Percentiles rank a stretch among this genome's conserved stretches.
These are phyloP conservation scores for Ascochyta clinopodiicola DNA, from an alignment of 2,329 filamentous ascomycete species.

Conservation along the genomic window DNA sequence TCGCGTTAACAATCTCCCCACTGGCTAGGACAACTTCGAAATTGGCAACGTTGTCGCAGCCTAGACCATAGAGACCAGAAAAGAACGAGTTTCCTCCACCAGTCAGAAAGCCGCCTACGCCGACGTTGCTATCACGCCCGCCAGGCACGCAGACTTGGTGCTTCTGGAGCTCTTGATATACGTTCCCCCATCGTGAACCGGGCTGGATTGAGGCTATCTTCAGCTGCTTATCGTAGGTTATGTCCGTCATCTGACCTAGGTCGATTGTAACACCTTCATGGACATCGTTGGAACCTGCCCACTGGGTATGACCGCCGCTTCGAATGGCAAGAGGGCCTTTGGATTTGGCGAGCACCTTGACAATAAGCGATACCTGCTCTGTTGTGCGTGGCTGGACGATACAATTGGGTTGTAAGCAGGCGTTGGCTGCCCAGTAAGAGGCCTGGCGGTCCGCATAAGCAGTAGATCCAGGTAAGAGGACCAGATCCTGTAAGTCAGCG, in stretches of 20 bases:
- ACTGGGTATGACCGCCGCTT: conserved; percentile 34
- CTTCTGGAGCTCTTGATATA: conserved; percentile 40
- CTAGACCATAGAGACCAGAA: conserved; percentile 19
- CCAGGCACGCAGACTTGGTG: conserved; percentile 21
- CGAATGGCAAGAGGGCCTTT: conserved; percentile 22
- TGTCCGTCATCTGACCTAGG: conserved; percentile 31
- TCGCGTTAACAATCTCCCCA: conserved; percentile 48
- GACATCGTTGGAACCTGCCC: conserved; percentile 38
- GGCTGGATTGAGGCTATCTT: conserved; percentile 31
- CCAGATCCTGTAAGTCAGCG: neutral
- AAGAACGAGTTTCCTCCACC: conserved; percentile 35
- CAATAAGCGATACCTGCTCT: conserved; percentile 26
- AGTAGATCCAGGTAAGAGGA: conserved; percentile 13
- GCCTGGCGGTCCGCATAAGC: conserved; percentile 15
- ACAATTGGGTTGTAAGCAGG: conserved; percentile 12
- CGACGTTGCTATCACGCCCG: conserved; percentile 38
- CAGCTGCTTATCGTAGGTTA: conserved; percentile 19
- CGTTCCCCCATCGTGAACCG: conserved; percentile 44
- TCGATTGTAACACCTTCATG: conserved; percentile 43
- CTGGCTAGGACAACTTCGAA: conserved; percentile 47
- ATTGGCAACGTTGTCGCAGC: conserved; percentile 34
- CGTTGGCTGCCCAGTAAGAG: conserved; percentile 23
- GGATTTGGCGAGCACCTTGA: conserved; percentile 25
- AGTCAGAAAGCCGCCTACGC: conserved; percentile 37
- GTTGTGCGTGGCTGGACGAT: conserved; percentile 26